Evolutionary conservation across 164 flowering plant species (phyloP).

Genomic region (Hamamelis virginiana): DNA sequence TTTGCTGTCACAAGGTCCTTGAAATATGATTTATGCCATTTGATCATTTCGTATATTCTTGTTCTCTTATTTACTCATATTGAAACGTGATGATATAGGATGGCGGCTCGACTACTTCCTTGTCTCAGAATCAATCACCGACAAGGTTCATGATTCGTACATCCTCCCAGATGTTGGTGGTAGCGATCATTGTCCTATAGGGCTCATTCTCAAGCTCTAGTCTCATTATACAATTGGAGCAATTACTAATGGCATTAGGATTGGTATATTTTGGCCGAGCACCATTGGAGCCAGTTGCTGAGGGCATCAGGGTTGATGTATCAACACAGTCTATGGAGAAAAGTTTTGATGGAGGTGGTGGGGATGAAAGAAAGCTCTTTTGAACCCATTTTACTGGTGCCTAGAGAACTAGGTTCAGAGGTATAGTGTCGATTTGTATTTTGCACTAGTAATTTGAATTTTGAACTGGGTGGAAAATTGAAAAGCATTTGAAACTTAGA

Average conservation of each 20-base stretch:
- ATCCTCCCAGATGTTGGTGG: conserved; percentile 82
- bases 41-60: background rate
- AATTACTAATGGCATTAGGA: background rate
- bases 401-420: too few species aligned
- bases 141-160: conserved; percentile 89
- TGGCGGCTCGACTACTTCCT: conserved; percentile 98
- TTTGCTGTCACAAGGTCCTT: background rate
- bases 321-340: background rate
- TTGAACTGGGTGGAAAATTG: too few species aligned
- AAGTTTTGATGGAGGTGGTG: too few species aligned
- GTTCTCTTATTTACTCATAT: background rate
- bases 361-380: too few species aligned
- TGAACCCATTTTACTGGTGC: too few species aligned
- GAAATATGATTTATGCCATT: background rate
- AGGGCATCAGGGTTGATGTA: background rate
- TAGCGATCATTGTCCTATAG: conserved; percentile 94
- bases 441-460: too few species aligned
- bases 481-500: too few species aligned
- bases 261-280: background rate
- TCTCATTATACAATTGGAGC: background rate
- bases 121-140: conserved; percentile 75
- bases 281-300: background rate
- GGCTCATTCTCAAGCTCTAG: conserved; percentile 75
- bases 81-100: conserved; percentile 48
- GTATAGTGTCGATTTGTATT: too few species aligned